These are phyloP conservation scores for Senna siamea DNA, from an alignment of 306 rosid genomes.

Conservation along the genomic window DNA sequence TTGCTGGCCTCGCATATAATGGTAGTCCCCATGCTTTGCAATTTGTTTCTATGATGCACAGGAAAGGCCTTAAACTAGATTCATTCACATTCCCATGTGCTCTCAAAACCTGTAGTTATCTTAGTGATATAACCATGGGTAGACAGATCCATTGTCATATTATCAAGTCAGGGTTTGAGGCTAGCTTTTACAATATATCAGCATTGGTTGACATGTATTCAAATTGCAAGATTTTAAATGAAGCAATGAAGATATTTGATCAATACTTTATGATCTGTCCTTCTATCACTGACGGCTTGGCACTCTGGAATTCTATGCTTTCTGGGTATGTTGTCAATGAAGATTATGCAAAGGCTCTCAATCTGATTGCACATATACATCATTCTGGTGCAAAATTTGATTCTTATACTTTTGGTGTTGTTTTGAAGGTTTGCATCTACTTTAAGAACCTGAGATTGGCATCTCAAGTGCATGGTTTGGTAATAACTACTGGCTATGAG, in stretches of 20 bases:
- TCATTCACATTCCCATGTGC: conserved; percentile 76
- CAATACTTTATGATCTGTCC: conserved; percentile 40
- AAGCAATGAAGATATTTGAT: conserved; percentile 61
- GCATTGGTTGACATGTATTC: conserved; percentile 89
- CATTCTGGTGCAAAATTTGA: conserved; percentile 57
- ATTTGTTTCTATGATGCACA: conserved; percentile 65
- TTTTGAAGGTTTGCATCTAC: conserved; percentile 71
- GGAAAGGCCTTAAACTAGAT: conserved; percentile 61
- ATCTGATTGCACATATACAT: conserved; percentile 56
- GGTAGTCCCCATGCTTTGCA: conserved; percentile 53
- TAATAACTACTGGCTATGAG: conserved; percentile 63
- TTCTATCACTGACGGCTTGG: conserved; percentile 53
- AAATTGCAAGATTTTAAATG: conserved; percentile 54
- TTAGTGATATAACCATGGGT: conserved; percentile 53
- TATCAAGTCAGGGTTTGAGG: conserved; percentile 67
- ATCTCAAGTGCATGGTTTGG: conserved; percentile 79
- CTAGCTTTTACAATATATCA: conserved; percentile 60
- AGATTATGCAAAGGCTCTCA: conserved; percentile 53
- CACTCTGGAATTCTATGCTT: conserved; percentile 82
- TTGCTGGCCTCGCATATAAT: conserved; percentile 69
- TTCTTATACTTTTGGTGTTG: conserved; percentile 67
- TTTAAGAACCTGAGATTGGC: conserved; percentile 55
- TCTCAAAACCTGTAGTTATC: conserved; percentile 60
- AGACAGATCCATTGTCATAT: conserved; percentile 67
- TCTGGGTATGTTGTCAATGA: conserved; percentile 68